A percentile compares a stretch with the other conserved stretches of the same genome.
phyloP scores from a whole-genome alignment of 179 eudicot species.

The Silene vulgaris region DNA sequence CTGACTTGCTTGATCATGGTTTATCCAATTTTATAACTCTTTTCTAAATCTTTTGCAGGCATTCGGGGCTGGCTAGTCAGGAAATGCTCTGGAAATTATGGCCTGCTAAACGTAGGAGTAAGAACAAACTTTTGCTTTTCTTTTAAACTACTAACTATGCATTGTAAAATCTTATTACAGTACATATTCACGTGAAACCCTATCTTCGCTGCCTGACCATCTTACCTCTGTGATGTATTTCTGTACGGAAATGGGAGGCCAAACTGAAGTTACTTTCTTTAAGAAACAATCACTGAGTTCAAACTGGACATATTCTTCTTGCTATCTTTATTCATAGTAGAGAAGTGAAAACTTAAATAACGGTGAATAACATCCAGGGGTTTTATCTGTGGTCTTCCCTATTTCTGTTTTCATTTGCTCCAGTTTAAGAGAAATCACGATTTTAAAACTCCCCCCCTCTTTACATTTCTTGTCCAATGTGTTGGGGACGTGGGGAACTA shows the following conservation, averaged over 20 bases:
- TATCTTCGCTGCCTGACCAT: neutral
- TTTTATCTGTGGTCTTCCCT: neutral
- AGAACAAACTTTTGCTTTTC: conserved; percentile 36
- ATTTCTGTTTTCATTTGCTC: neutral
- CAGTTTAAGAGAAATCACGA: neutral
- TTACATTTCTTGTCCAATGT: neutral
- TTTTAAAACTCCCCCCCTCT: neutral
- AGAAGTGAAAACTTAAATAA: neutral
- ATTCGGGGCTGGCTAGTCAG: conserved; percentile 92
- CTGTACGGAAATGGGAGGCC: neutral
- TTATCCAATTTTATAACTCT: neutral
- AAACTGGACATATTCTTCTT: neutral
- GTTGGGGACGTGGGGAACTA: neutral
- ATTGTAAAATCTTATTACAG: no score
- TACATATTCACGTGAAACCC: neutral
- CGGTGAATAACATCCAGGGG: neutral
- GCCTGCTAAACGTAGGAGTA: conserved; percentile 57
- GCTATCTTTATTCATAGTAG: neutral
- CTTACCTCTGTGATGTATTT: neutral
- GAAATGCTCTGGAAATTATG: conserved; percentile 91
- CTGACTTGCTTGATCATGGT: conserved; percentile 2
- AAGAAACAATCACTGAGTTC: neutral
- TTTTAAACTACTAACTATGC: neutral
- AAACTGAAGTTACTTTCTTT: neutral
- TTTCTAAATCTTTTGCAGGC: conserved; percentile 36